These are phyloP conservation scores for Comarum palustre DNA, from an alignment of 306 rosid genomes.

Conservation along the genomic window DNA sequence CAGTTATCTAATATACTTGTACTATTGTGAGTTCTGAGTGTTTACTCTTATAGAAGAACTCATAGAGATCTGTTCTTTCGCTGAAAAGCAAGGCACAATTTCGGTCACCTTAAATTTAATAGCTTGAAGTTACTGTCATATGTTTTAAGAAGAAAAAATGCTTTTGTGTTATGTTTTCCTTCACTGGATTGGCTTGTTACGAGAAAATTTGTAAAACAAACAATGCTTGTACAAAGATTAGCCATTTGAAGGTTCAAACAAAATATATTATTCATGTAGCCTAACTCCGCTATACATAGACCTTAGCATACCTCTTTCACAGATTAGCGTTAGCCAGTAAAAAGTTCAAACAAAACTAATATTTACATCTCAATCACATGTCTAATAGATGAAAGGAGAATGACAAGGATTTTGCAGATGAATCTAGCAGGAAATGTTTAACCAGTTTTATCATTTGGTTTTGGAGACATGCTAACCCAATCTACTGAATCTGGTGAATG, in stretches of 20 bases:
- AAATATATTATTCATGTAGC: not conserved
- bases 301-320: conserved; percentile 13
- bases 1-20: too few species aligned
- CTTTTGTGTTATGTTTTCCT: not conserved
- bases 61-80: too few species aligned
- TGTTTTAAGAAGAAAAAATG: not conserved
- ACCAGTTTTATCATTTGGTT: conserved; percentile 44
- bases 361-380: conserved; percentile 36
- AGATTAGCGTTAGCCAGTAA: not conserved
- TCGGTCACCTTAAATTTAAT: too few species aligned
- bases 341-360: not conserved
- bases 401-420: not conserved
- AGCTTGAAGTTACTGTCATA: too few species aligned
- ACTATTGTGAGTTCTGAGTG: too few species aligned
- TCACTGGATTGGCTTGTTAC: not conserved
- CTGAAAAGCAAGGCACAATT: too few species aligned
- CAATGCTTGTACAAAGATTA: not conserved
- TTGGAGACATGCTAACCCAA: conserved; percentile 38
- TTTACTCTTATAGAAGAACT: too few species aligned
- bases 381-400: conserved; percentile 13
- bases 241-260: conserved; percentile 1
- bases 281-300: conserved; percentile 13
- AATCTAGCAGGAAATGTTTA: conserved; percentile 22
- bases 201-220: not conserved
- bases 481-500: conserved; percentile 51